Base-by-base conservation (phyloP, 108 stramenopile genomes). In the Seminavis robusta region DNA sequence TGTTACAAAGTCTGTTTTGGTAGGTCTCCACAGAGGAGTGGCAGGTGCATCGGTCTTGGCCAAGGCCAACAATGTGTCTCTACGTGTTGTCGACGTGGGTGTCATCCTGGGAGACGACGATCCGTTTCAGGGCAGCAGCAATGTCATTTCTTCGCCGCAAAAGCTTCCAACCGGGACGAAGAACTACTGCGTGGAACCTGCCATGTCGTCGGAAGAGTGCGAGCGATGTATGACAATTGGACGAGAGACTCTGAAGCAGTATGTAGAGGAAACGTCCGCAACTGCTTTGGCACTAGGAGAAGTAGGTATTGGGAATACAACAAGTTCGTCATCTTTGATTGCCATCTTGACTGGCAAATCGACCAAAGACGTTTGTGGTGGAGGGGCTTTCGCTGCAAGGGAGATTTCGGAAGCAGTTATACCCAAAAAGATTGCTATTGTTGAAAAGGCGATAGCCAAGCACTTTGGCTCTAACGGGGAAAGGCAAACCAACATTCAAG, bases 301-400 rank as follows among this genome's bases (percentile, higher is more conserved):
- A 60, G 75, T 92, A 16, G 91, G 91, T 4, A 92, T 92, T 37
- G 87, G 91, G 7, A 92, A 92, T 50, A 92, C 91, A 9, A 92
- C 91, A 0, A 63, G 79, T 8, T 73, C 83, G 10, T 75, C 84
- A 15, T 63, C 78, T 13, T 45, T 92, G 1, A 54, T 86, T 33
- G 76, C 83, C 15, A 64, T 65, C 4, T 44, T 89, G 31, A 81
- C 78, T 20, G 73, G 69, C 9, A 45, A 53, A 6, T 40, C 64
- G 45, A 55, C 63, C 13, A 48, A 46, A 7, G 29, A 52, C 7
- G 20, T 88, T 1, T 80, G 78, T 52, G 86, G 79, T 11, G 74
- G 66, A 33, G 90, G 90, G n/a, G 82, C 82, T 4, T 56, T 63
- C 39, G 50, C 57, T n/a, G 45, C 67, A 25, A 48, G 75, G n/a